phyloP scores from a whole-genome alignment of 106 monocot species.

The Phalaenopsis equestris region DNA sequence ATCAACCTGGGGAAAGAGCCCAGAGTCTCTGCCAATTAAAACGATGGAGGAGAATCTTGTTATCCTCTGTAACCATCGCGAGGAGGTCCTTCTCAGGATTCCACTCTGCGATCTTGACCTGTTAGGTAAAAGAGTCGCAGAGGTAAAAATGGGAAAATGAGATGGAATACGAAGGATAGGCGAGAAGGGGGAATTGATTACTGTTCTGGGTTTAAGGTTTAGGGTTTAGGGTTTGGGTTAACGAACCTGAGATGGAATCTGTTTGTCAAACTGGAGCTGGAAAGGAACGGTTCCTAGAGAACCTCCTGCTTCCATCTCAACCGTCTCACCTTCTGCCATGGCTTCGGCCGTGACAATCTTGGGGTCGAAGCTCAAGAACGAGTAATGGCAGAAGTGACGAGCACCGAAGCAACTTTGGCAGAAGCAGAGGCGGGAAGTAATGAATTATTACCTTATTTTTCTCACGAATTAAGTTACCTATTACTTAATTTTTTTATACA shows the following conservation, averaged over 20 bases:
- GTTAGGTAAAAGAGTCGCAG: background rate
- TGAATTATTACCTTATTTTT: no score
- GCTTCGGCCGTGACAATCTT: background rate
- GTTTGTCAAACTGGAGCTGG: constrained; percentile 94
- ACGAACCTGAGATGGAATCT: constrained; percentile 67
- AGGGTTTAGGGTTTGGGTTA: background rate
- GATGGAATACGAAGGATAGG: background rate
- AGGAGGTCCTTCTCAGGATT: constrained; percentile 98
- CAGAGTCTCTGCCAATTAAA: constrained; percentile 99
- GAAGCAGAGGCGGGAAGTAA: no score
- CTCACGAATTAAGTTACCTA: no score
- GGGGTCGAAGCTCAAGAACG: background rate
- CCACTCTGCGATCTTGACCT: constrained; percentile 95
- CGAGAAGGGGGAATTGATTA: no score
- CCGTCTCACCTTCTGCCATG: constrained; percentile 21
- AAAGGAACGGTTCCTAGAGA: constrained; percentile 35
- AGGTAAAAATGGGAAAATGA: background rate
- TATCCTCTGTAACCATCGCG: constrained; percentile 85
- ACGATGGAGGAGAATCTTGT: constrained; percentile 81
- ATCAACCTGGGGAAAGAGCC: constrained; percentile 65
- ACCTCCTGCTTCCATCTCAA: constrained; percentile 26
- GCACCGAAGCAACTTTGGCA: no score
- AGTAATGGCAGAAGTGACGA: background rate
- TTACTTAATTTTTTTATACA: no score
- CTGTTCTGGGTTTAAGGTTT: background rate